A percentile compares a stretch with the other conserved stretches of the same genome.
Evolutionary conservation across 768 basidiomycete species (phyloP).

Genomic region (Holtermannia corniformis): DNA sequence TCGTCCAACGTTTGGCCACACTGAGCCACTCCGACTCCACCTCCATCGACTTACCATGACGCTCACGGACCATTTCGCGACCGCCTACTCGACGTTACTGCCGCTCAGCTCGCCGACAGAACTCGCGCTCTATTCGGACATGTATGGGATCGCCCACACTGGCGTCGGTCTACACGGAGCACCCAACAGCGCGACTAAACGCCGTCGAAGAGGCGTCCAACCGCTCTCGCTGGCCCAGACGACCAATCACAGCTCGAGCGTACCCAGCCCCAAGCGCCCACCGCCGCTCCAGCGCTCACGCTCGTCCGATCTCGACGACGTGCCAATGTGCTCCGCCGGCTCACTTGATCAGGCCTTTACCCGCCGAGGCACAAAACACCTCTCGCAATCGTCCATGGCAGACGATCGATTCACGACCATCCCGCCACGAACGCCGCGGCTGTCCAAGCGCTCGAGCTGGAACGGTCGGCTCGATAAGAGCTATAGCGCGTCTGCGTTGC

Average conservation of each 20-base stretch:
- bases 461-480: slow-evolving; percentile 7
- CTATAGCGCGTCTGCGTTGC: background rate
- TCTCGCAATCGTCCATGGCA: too few relatives aligned
- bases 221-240: background rate
- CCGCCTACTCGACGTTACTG: slow-evolving; percentile 20
- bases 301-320: too few relatives aligned
- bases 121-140: slow-evolving; percentile 22
- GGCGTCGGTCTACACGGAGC: background rate
- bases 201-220: too few relatives aligned
- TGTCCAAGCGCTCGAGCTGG: slow-evolving; percentile 19
- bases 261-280: too few relatives aligned
- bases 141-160: slow-evolving; percentile 31
- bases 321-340: too few relatives aligned
- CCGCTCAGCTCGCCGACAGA: slow-evolving; percentile 18
- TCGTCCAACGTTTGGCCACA: too few relatives aligned
- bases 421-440: slow-evolving; percentile 23
- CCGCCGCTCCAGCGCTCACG: too few relatives aligned
- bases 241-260: background rate
- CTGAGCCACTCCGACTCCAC: slow-evolving; percentile 16
- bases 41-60: slow-evolving; percentile 17
- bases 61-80: slow-evolving; percentile 24
- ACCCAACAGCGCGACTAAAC: background rate
- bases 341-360: too few relatives aligned
- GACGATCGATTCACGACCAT: slow-evolving; percentile 29
- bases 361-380: too few relatives aligned